A percentile compares a stretch with the other conserved stretches of the same genome.
Evolutionary conservation across 176 grass and related monocot genomes (phyloP).

Genomic region (Saccharum spontaneum): DNA sequence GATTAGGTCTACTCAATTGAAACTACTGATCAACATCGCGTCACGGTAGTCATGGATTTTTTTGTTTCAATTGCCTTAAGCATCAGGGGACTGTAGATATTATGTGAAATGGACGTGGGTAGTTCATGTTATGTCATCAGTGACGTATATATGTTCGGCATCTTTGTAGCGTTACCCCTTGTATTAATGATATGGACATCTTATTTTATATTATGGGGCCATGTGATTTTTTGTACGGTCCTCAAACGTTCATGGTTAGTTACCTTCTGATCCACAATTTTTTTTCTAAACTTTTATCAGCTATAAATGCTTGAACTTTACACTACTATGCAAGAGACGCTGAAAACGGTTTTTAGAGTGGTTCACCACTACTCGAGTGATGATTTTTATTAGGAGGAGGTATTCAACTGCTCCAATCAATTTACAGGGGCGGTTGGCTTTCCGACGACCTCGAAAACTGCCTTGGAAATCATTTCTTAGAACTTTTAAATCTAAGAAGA

Average conservation of each 20-base stretch:
- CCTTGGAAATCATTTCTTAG: not conserved
- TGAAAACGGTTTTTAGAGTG: too few species aligned
- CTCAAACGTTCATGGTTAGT: not conserved
- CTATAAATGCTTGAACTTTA: not conserved
- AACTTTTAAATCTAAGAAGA: not conserved
- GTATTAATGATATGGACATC: not conserved
- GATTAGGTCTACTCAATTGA: not conserved
- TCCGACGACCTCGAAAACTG: not conserved
- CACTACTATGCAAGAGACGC: not conserved
- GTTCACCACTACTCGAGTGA: not conserved
- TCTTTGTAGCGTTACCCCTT: not conserved
- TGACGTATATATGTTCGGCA: constrained; percentile 24
- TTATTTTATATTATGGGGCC: not conserved
- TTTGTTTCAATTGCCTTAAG: not conserved
- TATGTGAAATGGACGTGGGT: not conserved
- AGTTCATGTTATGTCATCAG: constrained; percentile 45
- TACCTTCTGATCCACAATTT: not conserved
- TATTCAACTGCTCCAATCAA: not conserved
- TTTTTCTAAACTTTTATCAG: not conserved
- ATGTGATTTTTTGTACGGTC: not conserved
- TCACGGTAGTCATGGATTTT: constrained; percentile 10
- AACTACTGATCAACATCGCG: not conserved
- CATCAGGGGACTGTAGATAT: constrained; percentile 24
- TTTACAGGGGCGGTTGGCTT: not conserved
- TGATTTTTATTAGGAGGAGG: not conserved